Evolutionary conservation across 108 stramenopile genomes (phyloP).

Genomic region (Licmophora abbreviata): DNA sequence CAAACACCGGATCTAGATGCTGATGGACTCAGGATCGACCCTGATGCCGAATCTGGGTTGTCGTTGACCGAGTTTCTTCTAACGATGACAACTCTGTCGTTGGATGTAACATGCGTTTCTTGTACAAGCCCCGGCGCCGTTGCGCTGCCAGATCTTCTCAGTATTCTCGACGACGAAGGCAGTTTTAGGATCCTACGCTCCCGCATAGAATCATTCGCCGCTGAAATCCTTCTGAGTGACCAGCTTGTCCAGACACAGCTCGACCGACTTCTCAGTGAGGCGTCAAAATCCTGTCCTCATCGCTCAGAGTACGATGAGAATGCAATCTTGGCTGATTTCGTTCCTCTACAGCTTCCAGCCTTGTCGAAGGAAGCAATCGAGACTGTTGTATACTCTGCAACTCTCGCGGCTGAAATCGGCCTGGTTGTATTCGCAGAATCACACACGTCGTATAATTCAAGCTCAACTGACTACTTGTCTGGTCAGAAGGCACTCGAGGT

Average conservation of each 20-base stretch:
- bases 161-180: slow-evolving; percentile 24
- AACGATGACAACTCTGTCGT: slow-evolving; percentile 24
- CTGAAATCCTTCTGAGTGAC: slow-evolving; percentile 28
- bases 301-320: slow-evolving; percentile 22
- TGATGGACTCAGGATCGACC: slow-evolving; percentile 11
- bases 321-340: slow-evolving; percentile 5
- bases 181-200: slow-evolving; percentile 33
- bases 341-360: slow-evolving; percentile 4
- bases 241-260: slow-evolving; percentile 32
- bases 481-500: slow-evolving; percentile 16
- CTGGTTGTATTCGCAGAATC: slow-evolving; percentile 19
- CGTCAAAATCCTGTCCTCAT: slow-evolving; percentile 42
- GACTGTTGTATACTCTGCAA: slow-evolving; percentile 9
- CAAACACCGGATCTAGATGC: slow-evolving; percentile 24
- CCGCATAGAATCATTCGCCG: slow-evolving; percentile 22
- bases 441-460: slow-evolving; percentile 8
- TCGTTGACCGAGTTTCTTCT: slow-evolving; percentile 24
- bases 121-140: slow-evolving; percentile 41
- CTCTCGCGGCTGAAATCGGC: slow-evolving; percentile 9
- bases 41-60: slow-evolving; percentile 21
- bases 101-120: slow-evolving; percentile 38
- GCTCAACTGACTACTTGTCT: slow-evolving; percentile 11
- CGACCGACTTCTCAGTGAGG: slow-evolving; percentile 32
- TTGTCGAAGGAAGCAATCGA: slow-evolving; percentile 19
- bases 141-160: slow-evolving; percentile 36